Conservation (phyloP, 2,329 filamentous ascomycete species). For the Byssoonygena ceratinophila region DNA sequence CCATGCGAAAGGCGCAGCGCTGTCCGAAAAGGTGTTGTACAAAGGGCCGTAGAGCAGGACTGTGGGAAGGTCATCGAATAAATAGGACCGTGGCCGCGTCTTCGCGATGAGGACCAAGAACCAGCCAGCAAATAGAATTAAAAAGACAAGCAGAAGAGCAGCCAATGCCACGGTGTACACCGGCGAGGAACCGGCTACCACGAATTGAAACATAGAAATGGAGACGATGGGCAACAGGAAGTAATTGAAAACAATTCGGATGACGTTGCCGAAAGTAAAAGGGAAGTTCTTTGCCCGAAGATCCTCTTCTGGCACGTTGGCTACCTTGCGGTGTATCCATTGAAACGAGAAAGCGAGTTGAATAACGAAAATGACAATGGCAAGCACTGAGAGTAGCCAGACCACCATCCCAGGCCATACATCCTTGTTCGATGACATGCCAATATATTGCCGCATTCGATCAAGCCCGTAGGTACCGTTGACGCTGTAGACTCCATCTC, state of each 20-base stretch:
- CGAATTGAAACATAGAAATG: slow-evolving; percentile 82
- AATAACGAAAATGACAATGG: slow-evolving; percentile 54
- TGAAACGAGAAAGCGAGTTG: slow-evolving; percentile 67
- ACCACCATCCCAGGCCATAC: slow-evolving; percentile 92
- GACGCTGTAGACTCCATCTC: slow-evolving; percentile 78
- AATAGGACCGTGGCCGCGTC: slow-evolving; percentile 69
- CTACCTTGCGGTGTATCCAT: slow-evolving; percentile 63
- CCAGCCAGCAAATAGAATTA: slow-evolving; percentile 67
- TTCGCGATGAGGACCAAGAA: slow-evolving; percentile 68
- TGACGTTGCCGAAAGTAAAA: slow-evolving; percentile 66
- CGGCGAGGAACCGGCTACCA: slow-evolving; percentile 59
- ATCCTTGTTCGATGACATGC: slow-evolving; percentile 64
- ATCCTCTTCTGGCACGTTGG: slow-evolving; percentile 69
- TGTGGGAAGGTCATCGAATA: slow-evolving; percentile 88
- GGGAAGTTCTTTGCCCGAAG: slow-evolving; percentile 83
- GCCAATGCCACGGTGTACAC: slow-evolving; percentile 63
- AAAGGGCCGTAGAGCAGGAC: slow-evolving; percentile 82
- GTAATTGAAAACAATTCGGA: slow-evolving; percentile 85
- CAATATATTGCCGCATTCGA: slow-evolving; percentile 66
- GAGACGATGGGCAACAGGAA: slow-evolving; percentile 80
- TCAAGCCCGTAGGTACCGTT: slow-evolving; percentile 72
- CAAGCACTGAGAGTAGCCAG: slow-evolving; percentile 73
- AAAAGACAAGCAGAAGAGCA: slow-evolving; percentile 59
- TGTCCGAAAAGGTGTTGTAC: slow-evolving; percentile 96
- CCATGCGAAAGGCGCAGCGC: slow-evolving; percentile 79